Conservation (phyloP, 1,284 basidiomycete species). For the Moniliophthora roreri region DNA sequence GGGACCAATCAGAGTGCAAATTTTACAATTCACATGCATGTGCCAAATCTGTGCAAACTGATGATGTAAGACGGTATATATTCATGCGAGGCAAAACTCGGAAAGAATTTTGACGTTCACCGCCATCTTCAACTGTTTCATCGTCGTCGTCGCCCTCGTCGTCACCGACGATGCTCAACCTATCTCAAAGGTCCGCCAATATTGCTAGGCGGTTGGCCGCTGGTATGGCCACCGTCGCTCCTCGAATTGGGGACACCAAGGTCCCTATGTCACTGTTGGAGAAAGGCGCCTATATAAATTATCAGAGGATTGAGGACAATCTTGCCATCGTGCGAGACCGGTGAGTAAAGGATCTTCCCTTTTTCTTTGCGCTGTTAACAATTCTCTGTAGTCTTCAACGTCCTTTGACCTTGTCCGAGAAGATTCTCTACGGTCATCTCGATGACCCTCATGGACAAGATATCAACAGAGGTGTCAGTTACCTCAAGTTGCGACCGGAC, state of each 20-base stretch:
- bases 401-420: constrained; percentile 95
- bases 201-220: constrained; percentile 61
- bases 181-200: constrained; percentile 58
- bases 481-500: constrained; percentile 95
- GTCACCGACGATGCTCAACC: constrained; percentile 62
- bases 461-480: constrained; percentile 84
- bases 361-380: neutral
- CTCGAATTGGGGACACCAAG: constrained; percentile 88
- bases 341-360: constrained; percentile 42
- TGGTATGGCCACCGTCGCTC: constrained; percentile 78
- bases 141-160: constrained; percentile 17
- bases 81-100: constrained; percentile 7
- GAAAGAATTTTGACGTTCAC: constrained; percentile 14
- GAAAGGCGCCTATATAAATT: constrained; percentile 91
- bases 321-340: constrained; percentile 80
- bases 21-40: too few relatives aligned
- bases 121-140: constrained; percentile 25
- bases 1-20: too few relatives aligned
- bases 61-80: too few relatives aligned
- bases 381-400: constrained; percentile 71
- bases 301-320: constrained; percentile 97
- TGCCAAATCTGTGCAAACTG: too few relatives aligned
- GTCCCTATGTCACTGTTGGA: constrained; percentile 91
- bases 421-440: constrained; percentile 98
- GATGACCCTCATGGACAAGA: constrained; percentile 92